Evolutionary conservation across 768 basidiomycete genomes (phyloP).

Genomic region (Coprinopsis sp.): DNA sequence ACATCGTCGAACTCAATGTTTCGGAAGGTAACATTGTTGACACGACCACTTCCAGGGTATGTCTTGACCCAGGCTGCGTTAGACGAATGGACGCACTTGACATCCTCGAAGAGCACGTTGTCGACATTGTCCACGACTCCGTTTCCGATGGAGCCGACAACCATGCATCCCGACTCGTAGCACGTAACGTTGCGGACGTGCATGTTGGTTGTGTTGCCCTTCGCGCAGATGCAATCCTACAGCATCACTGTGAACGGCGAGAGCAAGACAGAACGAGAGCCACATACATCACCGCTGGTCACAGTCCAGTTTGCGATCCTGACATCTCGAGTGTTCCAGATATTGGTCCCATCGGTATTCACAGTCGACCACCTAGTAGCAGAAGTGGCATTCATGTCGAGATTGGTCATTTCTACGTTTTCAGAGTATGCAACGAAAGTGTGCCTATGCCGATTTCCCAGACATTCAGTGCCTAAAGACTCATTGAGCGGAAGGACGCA

Average conservation of each 20-base stretch:
- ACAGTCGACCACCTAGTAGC: conserved; percentile 8
- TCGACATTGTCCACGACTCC: conserved; percentile 6
- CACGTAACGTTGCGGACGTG: conserved; percentile 9
- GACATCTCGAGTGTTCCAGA: conserved; percentile 9
- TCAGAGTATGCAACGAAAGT: conserved; percentile 9
- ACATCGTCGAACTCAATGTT: conserved; percentile 11
- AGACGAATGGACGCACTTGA: conserved; percentile 5
- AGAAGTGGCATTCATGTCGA: conserved; percentile 10
- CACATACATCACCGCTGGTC: conserved; percentile 6
- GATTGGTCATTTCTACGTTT: conserved; percentile 10
- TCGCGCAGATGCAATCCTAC: conserved; percentile 12
- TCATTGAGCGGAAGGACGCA: not conserved
- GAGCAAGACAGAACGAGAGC: not conserved
- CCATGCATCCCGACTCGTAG: conserved; percentile 11
- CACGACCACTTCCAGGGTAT: conserved; percentile 6
- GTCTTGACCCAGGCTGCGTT: conserved; percentile 13
- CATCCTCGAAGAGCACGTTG: conserved; percentile 6
- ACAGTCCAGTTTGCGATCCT: conserved; percentile 9
- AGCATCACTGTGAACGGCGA: not conserved
- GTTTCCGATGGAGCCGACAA: conserved; percentile 7
- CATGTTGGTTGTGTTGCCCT: conserved; percentile 12
- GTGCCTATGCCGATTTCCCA: conserved; percentile 1
- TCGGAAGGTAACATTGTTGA: conserved; percentile 10
- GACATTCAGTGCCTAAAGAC: not conserved
- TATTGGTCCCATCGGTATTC: conserved; percentile 11